These are phyloP conservation scores for Punctularia strigosozonata DNA, from an alignment of 768 basidiomycete species.

Conservation along the genomic window DNA sequence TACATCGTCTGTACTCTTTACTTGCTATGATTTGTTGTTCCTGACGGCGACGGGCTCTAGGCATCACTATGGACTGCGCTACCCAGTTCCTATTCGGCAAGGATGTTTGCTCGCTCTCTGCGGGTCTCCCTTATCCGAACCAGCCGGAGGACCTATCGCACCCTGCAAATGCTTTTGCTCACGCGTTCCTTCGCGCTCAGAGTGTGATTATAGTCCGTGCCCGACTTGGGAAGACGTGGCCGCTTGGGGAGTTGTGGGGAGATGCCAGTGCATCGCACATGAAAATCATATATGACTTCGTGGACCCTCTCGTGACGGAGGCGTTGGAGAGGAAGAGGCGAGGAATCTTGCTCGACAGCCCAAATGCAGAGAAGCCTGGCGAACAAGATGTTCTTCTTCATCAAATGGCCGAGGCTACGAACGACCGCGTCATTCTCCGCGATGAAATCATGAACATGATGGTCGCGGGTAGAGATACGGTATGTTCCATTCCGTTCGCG, in stretches of 20 bases:
- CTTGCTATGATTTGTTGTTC: conserved; percentile 1
- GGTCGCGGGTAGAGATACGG: conserved; percentile 10
- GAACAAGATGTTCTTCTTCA: conserved; percentile 30
- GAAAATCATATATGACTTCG: conserved; percentile 1
- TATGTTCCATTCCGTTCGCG: no score
- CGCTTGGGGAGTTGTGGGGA: conserved; percentile 10
- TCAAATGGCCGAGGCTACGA: conserved; percentile 22
- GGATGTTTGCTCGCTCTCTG: conserved; percentile 40
- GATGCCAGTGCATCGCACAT: neutral
- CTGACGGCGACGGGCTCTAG: conserved; percentile 39
- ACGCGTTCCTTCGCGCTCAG: conserved; percentile 24
- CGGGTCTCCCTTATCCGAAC: conserved; percentile 40
- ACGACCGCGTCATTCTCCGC: conserved; percentile 1
- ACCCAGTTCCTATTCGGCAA: conserved; percentile 56
- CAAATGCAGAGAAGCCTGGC: conserved; percentile 4
- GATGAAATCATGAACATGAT: conserved; percentile 9
- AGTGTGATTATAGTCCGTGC: conserved; percentile 28
- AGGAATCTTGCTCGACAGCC: neutral
- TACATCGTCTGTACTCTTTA: conserved; percentile 3
- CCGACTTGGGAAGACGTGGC: conserved; percentile 18
- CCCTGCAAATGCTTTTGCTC: conserved; percentile 5
- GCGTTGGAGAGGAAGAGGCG: conserved; percentile 6
- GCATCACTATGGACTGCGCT: conserved; percentile 57
- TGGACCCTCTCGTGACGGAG: conserved; percentile 3
- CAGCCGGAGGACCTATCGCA: conserved; percentile 19